Conservation (phyloP, 768 basidiomycete species). For the Leucocoprinus birnbaumii region DNA sequence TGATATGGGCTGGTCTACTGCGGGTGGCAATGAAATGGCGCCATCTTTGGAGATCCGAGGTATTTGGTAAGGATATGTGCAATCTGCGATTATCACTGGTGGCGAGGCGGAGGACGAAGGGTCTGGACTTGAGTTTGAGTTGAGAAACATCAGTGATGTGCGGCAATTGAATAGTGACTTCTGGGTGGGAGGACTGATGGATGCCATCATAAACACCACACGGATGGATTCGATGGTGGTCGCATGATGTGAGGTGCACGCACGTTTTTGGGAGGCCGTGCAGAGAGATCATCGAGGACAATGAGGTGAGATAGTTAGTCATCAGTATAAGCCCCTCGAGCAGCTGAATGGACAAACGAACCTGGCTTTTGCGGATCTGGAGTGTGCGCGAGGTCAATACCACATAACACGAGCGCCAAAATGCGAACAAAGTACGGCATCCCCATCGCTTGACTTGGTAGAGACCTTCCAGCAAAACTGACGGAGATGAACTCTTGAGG, state of each 20-base stretch:
- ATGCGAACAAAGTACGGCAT: background rate
- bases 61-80: conserved; percentile 12
- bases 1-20: conserved; percentile 7
- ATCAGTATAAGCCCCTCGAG: background rate
- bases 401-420: conserved; percentile 7
- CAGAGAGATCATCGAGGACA: background rate
- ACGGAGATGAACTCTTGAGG: background rate
- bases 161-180: conserved; percentile 9
- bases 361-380: conserved; percentile 10
- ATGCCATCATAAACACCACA: conserved; percentile 5
- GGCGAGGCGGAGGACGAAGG: conserved; percentile 10
- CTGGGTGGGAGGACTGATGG: conserved; percentile 9
- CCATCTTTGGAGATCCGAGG: conserved; percentile 10
- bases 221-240: background rate
- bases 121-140: conserved; percentile 11
- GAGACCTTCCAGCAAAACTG: conserved; percentile 6
- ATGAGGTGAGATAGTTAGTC: conserved; percentile 7
- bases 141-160: conserved; percentile 14
- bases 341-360: background rate
- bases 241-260: background rate
- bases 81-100: conserved; percentile 10
- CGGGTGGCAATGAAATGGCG: conserved; percentile 4
- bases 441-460: conserved; percentile 9
- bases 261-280: background rate
- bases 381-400: conserved; percentile 9